These are phyloP conservation scores for Fusarium sp. DNA, from an alignment of 2,329 filamentous ascomycete species.

Conservation along the genomic window DNA sequence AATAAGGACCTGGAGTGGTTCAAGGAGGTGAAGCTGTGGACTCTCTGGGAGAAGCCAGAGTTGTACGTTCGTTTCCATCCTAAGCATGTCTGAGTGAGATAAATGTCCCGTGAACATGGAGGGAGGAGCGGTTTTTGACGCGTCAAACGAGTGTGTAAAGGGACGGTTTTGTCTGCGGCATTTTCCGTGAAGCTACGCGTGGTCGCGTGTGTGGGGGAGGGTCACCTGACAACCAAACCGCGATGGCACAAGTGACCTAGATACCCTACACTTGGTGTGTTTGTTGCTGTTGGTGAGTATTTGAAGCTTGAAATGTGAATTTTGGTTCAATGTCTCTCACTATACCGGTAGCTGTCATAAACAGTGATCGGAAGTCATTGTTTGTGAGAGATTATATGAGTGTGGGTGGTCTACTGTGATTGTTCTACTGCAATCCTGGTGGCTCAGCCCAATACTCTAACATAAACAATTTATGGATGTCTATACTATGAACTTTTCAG, in stretches of 20 bases:
- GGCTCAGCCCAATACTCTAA: no score
- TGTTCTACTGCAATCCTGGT: no score
- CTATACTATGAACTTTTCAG: no score
- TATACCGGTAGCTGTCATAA: background rate
- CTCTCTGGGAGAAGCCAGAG: conserved; percentile 3
- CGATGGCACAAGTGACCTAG: background rate
- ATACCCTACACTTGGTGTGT: background rate
- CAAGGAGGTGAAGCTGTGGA: background rate
- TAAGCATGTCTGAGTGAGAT: background rate
- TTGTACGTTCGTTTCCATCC: background rate
- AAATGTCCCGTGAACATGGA: background rate
- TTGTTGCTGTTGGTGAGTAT: background rate
- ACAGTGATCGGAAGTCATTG: background rate
- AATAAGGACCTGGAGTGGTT: conserved; percentile 3
- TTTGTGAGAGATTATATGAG: no score
- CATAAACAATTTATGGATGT: no score
- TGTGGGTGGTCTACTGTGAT: no score
- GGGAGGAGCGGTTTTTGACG: background rate
- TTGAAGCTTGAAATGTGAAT: background rate
- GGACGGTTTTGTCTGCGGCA: background rate
- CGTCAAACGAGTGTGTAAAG: background rate
- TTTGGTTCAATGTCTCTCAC: rapidly evolving
- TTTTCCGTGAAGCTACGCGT: background rate
- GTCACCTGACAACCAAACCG: background rate
- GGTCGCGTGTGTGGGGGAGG: background rate